Conservation (phyloP, 805 yeast species). For the Kodamaea jinghongensis region DNA sequence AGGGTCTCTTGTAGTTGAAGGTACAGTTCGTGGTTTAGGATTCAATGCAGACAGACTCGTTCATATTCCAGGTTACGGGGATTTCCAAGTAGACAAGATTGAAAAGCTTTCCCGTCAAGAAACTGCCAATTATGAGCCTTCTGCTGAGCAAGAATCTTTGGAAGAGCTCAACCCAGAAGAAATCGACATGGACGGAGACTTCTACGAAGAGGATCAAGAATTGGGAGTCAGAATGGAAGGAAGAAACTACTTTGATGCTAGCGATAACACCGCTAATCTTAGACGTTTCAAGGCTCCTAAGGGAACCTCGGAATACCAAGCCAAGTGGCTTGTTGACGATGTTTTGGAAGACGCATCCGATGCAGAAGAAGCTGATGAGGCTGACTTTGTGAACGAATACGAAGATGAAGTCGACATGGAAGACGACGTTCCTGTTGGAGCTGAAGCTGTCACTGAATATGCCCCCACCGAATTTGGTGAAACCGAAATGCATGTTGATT, state of each 20-base stretch:
- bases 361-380: slow-evolving; percentile 42
- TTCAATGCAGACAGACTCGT: slow-evolving; percentile 74
- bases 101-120: slow-evolving; percentile 44
- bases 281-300: slow-evolving; percentile 50
- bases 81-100: slow-evolving; percentile 70
- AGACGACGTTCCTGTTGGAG: slow-evolving; percentile 32
- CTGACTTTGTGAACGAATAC: slow-evolving; percentile 24
- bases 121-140: slow-evolving; percentile 22
- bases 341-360: slow-evolving; percentile 42
- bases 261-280: slow-evolving; percentile 14
- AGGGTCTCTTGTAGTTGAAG: slow-evolving; percentile 61
- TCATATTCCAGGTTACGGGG: slow-evolving; percentile 89
- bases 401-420: slow-evolving; percentile 35
- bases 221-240: slow-evolving; percentile 58
- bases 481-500: slow-evolving; percentile 64
- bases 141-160: slow-evolving; percentile 51
- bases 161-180: slow-evolving; percentile 62
- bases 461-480: slow-evolving; percentile 46
- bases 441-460: slow-evolving; percentile 27
- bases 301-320: slow-evolving; percentile 76
- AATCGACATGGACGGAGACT: slow-evolving; percentile 40
- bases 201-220: slow-evolving; percentile 19
- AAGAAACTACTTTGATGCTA: slow-evolving; percentile 44
- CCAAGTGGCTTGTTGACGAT: slow-evolving; percentile 70
- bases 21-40: slow-evolving; percentile 84